phyloP scores from a whole-genome alignment of 1,139 yeast species.

The Lodderomyces parapsilosis region DNA sequence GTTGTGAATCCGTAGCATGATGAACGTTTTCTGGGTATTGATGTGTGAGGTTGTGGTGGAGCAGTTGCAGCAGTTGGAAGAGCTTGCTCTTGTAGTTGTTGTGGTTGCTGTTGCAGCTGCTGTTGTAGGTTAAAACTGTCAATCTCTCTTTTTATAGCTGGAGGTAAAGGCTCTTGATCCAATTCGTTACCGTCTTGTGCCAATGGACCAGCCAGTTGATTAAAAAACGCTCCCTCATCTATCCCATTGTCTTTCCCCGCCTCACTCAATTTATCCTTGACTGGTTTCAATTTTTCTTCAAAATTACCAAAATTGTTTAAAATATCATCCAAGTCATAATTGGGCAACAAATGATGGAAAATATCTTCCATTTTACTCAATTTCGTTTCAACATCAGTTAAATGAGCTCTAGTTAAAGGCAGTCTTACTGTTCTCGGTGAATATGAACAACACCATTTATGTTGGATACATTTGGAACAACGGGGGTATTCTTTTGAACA shows the following conservation, averaged over 20 bases:
- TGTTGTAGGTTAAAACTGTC: neutral
- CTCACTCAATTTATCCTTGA: conserved; percentile 9
- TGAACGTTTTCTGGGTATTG: neutral
- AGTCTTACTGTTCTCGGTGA: conserved; percentile 77
- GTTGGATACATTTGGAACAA: conserved; percentile 73
- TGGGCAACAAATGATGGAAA: conserved; percentile 40
- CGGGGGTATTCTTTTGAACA: conserved; percentile 69
- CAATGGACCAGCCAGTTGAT: neutral
- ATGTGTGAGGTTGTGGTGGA: neutral
- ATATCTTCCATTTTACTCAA: conserved; percentile 56
- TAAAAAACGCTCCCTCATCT: neutral
- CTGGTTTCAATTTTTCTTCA: conserved; percentile 20
- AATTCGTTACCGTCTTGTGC: neutral
- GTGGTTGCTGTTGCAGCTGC: neutral
- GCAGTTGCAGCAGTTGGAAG: conserved; percentile 2
- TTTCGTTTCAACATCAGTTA: conserved; percentile 72
- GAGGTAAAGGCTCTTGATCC: neutral
- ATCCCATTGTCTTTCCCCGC: neutral
- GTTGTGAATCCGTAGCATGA: neutral
- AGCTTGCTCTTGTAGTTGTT: neutral
- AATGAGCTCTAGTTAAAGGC: conserved; percentile 78
- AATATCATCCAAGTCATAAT: conserved; percentile 19
- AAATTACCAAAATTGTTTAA: conserved; percentile 28
- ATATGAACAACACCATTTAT: conserved; percentile 73
- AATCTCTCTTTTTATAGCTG: neutral